These are phyloP conservation scores for Penicillium robsamsonii DNA, from an alignment of 495 filamentous ascomycete genomes.

Conservation along the genomic window DNA sequence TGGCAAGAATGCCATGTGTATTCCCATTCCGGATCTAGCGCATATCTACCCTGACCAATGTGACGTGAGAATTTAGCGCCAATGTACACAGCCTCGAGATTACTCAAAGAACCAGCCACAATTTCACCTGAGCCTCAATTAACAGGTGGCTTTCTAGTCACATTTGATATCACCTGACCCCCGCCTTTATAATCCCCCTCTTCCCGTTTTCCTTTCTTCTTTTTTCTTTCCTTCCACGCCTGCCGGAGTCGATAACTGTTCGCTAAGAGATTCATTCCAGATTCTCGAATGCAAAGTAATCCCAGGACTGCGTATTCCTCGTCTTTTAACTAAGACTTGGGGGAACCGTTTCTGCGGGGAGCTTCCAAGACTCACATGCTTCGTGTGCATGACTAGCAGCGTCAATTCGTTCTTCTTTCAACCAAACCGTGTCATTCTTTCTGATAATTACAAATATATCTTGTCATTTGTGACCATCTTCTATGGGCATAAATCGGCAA, in stretches of 20 bases:
- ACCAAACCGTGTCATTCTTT: conserved; percentile 41
- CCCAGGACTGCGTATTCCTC: conserved; percentile 18
- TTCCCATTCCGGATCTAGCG: neutral
- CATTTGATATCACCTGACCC: conserved; percentile 33
- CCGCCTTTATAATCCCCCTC: conserved; percentile 32
- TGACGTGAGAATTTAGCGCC: conserved; percentile 16
- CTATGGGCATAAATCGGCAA: conserved; percentile 9
- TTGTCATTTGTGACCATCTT: conserved; percentile 19
- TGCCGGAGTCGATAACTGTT: conserved; percentile 40
- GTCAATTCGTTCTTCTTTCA: conserved; percentile 34
- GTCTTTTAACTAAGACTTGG: conserved; percentile 29
- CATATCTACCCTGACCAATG: neutral
- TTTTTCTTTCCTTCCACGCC: conserved; percentile 28
- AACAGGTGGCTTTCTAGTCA: conserved; percentile 8
- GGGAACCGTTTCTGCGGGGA: conserved; percentile 27
- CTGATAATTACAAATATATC: conserved; percentile 27
- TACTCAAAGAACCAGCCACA: neutral
- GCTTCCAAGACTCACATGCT: conserved; percentile 40
- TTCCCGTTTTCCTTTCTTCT: conserved; percentile 11
- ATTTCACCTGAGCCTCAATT: conserved; percentile 1
- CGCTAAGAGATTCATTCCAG: conserved; percentile 28
- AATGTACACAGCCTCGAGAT: neutral
- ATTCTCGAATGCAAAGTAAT: conserved; percentile 35
- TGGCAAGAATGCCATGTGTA: neutral
- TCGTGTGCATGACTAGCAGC: conserved; percentile 37